These are phyloP conservation scores for Mortierella sp. DNA, from an alignment of 371 early-diverging fungal genomes.

Conservation along the genomic window DNA sequence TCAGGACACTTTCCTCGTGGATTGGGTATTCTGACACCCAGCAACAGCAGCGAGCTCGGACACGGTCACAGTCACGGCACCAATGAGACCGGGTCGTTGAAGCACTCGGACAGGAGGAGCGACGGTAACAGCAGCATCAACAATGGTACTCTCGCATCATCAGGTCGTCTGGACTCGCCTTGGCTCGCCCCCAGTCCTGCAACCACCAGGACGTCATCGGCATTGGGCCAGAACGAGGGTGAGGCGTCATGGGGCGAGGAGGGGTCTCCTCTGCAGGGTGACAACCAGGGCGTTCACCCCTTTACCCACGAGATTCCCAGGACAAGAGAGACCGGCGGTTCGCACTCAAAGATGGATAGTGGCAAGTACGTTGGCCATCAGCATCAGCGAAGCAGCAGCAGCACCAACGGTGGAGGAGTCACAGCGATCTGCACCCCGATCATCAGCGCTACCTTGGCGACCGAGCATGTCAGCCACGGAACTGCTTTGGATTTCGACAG, in stretches of 20 bases:
- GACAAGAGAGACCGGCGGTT: background rate
- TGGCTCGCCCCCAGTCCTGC: slow-evolving; percentile 1
- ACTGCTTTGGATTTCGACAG: slow-evolving; percentile 21
- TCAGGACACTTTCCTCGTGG: slow-evolving; percentile 12
- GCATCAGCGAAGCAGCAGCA: slow-evolving; percentile 9
- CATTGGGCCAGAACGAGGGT: background rate
- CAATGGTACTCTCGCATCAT: background rate
- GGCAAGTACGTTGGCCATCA: slow-evolving; percentile 39
- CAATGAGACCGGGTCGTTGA: background rate
- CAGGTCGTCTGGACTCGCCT: background rate
- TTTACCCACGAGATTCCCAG: background rate
- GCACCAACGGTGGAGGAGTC: background rate
- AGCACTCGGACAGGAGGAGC: background rate
- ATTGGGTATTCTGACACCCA: slow-evolving; percentile 11
- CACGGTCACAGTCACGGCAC: background rate
- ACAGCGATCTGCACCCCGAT: background rate
- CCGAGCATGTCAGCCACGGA: slow-evolving; percentile 27
- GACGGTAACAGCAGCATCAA: background rate
- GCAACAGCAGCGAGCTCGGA: background rate
- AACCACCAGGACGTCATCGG: background rate
- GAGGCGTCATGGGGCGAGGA: background rate
- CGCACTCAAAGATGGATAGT: slow-evolving; percentile 45
- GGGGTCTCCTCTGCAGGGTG: background rate
- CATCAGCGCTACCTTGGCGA: slow-evolving; percentile 7
- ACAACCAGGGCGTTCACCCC: slow-evolving; percentile 6